phyloP scores from a whole-genome alignment of 179 eudicot genomes.

The Gypsophila paniculata region DNA sequence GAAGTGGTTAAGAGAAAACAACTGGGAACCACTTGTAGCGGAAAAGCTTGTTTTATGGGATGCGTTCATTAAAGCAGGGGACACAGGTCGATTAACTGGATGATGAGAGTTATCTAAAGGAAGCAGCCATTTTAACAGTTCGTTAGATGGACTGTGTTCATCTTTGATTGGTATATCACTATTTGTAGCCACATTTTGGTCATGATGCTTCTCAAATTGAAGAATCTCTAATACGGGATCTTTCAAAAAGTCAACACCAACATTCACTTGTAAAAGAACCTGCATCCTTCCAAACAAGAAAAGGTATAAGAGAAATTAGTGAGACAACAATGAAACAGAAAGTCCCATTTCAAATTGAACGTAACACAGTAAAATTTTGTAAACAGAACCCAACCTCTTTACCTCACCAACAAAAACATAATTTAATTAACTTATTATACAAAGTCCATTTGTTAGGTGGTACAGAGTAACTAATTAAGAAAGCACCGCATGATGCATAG shows the following conservation, averaged over 20 bases:
- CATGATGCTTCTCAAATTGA: constrained; percentile 81
- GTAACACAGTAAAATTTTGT: not conserved
- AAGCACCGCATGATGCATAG: not conserved
- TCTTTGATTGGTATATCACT: constrained; percentile 28
- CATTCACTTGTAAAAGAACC: constrained; percentile 92
- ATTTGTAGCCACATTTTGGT: constrained; percentile 30
- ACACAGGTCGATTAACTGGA: constrained; percentile 49
- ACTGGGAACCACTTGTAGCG: constrained; percentile 65
- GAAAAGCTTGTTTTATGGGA: constrained; percentile 56
- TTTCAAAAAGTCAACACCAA: constrained; percentile 67
- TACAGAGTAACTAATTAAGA: not conserved
- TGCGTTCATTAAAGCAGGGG: constrained; percentile 58
- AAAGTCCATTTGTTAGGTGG: not conserved
- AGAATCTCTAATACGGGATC: constrained; percentile 89
- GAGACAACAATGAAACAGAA: constrained; percentile 20
- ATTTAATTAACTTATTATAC: too few relatives aligned
- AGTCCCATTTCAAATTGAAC: constrained; percentile 6
- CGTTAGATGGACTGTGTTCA: constrained; percentile 61
- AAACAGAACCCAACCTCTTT: not conserved
- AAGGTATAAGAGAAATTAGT: constrained; percentile 41
- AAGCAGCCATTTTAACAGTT: constrained; percentile 83
- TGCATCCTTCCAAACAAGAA: constrained; percentile 92
- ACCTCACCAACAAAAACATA: not conserved
- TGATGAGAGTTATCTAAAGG: constrained; percentile 72
- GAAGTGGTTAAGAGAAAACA: constrained; percentile 79